A percentile compares a stretch with the other conserved stretches of the same genome.
Evolutionary conservation across 1,284 basidiomycete species (phyloP).

Genomic region (Earliella scabrosa): DNA sequence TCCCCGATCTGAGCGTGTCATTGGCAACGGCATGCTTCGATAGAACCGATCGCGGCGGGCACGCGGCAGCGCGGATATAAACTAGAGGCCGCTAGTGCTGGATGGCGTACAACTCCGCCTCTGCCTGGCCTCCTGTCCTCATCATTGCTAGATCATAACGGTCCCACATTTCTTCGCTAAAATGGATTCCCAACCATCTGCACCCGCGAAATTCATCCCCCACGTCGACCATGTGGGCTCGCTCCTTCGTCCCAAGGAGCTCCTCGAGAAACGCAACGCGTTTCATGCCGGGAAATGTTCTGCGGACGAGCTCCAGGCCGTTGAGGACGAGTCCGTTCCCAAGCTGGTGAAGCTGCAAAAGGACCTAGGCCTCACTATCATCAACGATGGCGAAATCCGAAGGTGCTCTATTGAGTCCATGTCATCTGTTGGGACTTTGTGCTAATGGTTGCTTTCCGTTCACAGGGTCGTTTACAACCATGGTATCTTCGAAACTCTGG

Average conservation of each 20-base stretch:
- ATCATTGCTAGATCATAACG: too few species aligned
- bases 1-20: slow-evolving; percentile 1
- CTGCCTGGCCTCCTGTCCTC: not conserved
- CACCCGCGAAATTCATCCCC: slow-evolving; percentile 33
- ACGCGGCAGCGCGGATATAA: not conserved
- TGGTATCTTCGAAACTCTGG: slow-evolving; percentile 61
- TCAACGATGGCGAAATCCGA: slow-evolving; percentile 54
- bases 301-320: slow-evolving; percentile 43
- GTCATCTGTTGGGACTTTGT: too few species aligned
- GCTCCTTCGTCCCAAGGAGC: slow-evolving; percentile 46
- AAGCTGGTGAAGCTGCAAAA: slow-evolving; percentile 46
- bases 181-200: not conserved
- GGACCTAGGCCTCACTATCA: slow-evolving; percentile 42
- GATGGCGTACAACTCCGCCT: not conserved
- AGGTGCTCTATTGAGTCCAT: too few species aligned
- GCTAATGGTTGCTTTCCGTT: too few species aligned
- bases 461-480: slow-evolving; percentile 56
- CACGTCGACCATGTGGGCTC: slow-evolving; percentile 49
- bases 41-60: not conserved
- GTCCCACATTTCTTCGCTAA: too few species aligned
- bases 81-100: not conserved
- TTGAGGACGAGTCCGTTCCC: slow-evolving; percentile 36
- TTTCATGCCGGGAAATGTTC: slow-evolving; percentile 39
- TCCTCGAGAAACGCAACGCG: slow-evolving; percentile 43
- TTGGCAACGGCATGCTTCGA: not conserved